Base-by-base conservation (phyloP, 345 rosid genomes). In the Reutealis trisperma region DNA sequence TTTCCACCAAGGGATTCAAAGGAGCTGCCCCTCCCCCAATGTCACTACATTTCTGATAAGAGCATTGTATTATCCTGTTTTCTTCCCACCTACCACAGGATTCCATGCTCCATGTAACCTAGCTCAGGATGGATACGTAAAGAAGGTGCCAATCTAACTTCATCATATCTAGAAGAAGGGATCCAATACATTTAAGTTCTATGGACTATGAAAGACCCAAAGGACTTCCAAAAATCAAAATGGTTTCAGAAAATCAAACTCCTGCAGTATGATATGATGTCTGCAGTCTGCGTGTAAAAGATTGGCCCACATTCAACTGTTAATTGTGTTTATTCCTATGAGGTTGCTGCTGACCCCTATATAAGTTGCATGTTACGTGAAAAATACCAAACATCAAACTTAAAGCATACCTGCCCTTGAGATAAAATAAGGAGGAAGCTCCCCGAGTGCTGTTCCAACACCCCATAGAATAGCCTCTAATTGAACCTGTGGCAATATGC, bases 351-450 rank as follows among this genome's bases (percentile, higher is more conserved):
- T 18, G 15, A 15, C 45, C 27, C 52, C 18, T 66, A n/a, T 5
- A 22, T 66, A 11, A 63, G n/a, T 19, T 5, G 47, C 30, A 49
- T 25, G 8, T 42, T 59, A 5, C 30, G 22, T n/a, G 44, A 25
- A 42, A 27, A 27, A 27, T 5, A 21, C 21, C 44, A 58, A 22
- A 76, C 19, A 30, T 21, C n/a, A 47, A 30, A 25, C 22, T 59
- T 2, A 8, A 27, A 12, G 22, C 66, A 34, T 78, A 96, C 99
- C 99, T 78, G 99, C 98, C 75, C 98, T 91, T 75, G 99, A 91
- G 82, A 96, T 92, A 82, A 96, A 96, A 92, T 94, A 96, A 41
- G 99, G 99, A 85, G 99, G 99, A 86, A 96, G 98, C 85, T 96
- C 99, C 63, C 99, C 99, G 58, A 96, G 97, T 54, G 98, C 98